Evolutionary conservation across 176 grass and related monocot genomes (phyloP).

Genomic region (Areca catechu): DNA sequence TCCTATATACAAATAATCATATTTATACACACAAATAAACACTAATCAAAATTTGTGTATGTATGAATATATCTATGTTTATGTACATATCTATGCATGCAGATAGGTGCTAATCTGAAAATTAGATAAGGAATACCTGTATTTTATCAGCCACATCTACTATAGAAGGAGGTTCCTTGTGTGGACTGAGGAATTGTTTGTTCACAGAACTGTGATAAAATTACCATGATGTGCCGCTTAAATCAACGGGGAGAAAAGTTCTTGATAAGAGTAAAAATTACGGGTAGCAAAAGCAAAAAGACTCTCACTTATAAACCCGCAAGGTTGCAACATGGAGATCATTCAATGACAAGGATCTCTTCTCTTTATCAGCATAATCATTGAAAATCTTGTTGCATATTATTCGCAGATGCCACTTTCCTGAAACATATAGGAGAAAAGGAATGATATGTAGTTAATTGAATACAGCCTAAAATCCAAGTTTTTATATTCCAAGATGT

Average conservation of each 20-base stretch:
- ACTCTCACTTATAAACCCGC: constrained; percentile 62
- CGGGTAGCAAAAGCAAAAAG: no score
- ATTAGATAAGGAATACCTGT: constrained; percentile 14
- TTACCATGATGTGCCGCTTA: background rate
- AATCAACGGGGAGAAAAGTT: background rate
- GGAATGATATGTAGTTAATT: no score
- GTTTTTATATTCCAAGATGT: no score
- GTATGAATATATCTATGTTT: no score
- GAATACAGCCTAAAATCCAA: no score
- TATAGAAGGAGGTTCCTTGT: constrained; percentile 59
- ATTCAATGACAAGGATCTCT: constrained; percentile 16
- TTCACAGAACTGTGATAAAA: constrained; percentile 47
- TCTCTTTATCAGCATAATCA: constrained; percentile 19
- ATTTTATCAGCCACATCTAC: background rate
- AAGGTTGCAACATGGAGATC: constrained; percentile 53
- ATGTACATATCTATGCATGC: no score
- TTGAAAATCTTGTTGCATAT: constrained; percentile 52
- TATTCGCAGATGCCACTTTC: constrained; percentile 33
- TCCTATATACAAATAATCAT: no score
- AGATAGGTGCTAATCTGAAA: background rate
- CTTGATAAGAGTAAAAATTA: background rate
- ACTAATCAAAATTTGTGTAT: no score
- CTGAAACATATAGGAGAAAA: constrained; percentile 13
- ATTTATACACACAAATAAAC: no score
- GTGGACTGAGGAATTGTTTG: constrained; percentile 47